Percentiles rank a stretch among this genome's conserved stretches.
These are phyloP conservation scores for Sinapis alba DNA, from an alignment of 441 rosid species.

Conservation along the genomic window DNA sequence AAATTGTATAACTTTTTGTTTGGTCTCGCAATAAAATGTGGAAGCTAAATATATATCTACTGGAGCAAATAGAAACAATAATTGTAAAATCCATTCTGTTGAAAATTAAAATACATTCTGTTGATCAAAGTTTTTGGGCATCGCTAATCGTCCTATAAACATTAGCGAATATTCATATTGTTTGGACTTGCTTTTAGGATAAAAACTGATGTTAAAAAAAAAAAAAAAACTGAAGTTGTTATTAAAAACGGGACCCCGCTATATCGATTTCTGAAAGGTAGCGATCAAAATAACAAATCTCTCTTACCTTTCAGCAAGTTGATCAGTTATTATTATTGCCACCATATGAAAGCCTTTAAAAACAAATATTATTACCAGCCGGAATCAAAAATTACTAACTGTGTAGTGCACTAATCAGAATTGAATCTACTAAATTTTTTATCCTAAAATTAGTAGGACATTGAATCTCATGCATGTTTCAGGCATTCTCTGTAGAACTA, in stretches of 20 bases:
- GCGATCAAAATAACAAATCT: not conserved
- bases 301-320: constrained; percentile 26
- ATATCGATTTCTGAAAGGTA: not conserved
- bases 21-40: too few relatives aligned
- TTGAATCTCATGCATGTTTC: constrained; percentile 26
- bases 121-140: too few relatives aligned
- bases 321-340: constrained; percentile 31
- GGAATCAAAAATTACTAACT: constrained; percentile 22
- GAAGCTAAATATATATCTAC: too few relatives aligned
- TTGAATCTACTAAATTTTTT: constrained; percentile 23
- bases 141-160: too few relatives aligned
- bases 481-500: not conserved
- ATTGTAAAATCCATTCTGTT: too few relatives aligned
- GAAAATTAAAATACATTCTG: too few relatives aligned
- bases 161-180: not conserved
- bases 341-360: too few relatives aligned
- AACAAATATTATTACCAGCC: constrained; percentile 22
- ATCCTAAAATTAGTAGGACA: constrained; percentile 27
- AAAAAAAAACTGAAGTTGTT: not conserved
- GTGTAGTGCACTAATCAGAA: constrained; percentile 21
- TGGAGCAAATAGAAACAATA: too few relatives aligned
- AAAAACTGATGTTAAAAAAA: too few relatives aligned
- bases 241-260: not conserved
- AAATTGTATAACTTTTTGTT: too few relatives aligned
- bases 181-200: not conserved